These are phyloP conservation scores for Schizopora paradoxa DNA, from an alignment of 1,284 basidiomycete species.

Conservation along the genomic window DNA sequence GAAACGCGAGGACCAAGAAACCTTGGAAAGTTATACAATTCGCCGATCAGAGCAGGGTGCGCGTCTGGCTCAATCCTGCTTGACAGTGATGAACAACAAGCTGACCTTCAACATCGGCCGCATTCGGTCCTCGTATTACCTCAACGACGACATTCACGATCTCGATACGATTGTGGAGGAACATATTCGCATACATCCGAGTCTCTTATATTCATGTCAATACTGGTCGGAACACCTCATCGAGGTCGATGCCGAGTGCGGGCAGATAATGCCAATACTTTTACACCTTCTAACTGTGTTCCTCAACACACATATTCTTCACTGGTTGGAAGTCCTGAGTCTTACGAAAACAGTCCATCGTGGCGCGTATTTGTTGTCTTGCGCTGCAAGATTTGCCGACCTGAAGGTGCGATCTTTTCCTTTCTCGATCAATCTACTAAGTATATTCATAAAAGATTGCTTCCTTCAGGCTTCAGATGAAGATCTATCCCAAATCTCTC, in stretches of 20 bases:
- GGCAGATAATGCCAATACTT: too few species aligned
- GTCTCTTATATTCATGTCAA: constrained; percentile 5
- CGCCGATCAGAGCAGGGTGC: too few species aligned
- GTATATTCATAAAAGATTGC: too few species aligned
- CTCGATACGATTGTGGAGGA: background rate
- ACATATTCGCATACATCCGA: background rate
- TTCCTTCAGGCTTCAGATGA: too few species aligned
- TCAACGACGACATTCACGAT: constrained; percentile 2
- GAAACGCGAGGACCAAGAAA: too few species aligned
- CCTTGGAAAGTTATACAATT: too few species aligned
- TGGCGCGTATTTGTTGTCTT: constrained; percentile 3
- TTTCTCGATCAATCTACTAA: constrained; percentile 7
- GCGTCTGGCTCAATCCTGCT: too few species aligned
- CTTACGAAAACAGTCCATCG: constrained; percentile 13
- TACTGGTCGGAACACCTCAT: constrained; percentile 6
- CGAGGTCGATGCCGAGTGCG: background rate
- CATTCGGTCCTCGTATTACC: background rate
- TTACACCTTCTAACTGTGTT: constrained; percentile 11
- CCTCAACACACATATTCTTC: constrained; percentile 21
- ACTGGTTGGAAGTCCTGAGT: constrained; percentile 29
- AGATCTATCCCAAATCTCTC: too few species aligned
- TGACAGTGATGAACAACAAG: constrained; percentile 2
- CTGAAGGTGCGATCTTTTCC: constrained; percentile 4
- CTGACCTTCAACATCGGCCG: constrained; percentile 11
- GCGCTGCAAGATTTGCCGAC: background rate